phyloP scores from a whole-genome alignment of 306 rosid species.

The Cicer judaicum region DNA sequence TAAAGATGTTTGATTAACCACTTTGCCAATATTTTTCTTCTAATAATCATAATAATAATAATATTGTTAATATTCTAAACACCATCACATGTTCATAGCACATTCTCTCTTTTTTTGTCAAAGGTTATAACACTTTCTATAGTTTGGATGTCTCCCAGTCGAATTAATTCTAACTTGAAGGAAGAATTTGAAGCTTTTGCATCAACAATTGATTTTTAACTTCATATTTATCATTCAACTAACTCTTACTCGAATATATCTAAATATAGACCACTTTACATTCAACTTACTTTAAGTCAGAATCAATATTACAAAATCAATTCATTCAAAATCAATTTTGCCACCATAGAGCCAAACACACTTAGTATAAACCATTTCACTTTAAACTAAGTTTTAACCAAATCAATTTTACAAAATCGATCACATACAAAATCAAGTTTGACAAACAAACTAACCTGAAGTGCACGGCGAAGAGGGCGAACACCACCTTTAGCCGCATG shows the following conservation, averaged over 20 bases:
- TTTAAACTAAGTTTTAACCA: background rate
- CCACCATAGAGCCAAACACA: background rate
- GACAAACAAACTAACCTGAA: slow-evolving; percentile 65
- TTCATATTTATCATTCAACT: no score
- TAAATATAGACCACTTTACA: no score
- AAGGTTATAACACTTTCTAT: background rate
- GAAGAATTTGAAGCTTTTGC: no score
- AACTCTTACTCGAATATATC: no score
- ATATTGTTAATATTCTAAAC: slow-evolving; percentile 20
- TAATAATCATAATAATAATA: background rate
- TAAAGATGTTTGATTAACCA: slow-evolving; percentile 25
- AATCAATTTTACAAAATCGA: background rate
- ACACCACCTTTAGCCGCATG: slow-evolving; percentile 88
- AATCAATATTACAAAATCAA: no score
- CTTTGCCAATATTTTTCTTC: background rate
- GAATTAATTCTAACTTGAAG: no score
- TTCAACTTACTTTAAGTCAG: no score
- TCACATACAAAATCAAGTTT: background rate
- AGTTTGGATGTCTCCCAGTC: background rate
- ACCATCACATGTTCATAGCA: background rate
- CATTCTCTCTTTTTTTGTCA: no score
- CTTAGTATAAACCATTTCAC: background rate
- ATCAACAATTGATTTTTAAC: no score
- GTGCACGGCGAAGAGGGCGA: slow-evolving; percentile 93
- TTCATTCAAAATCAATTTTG: no score